Evolutionary conservation across 768 basidiomycete species (phyloP).

Genomic region (Lanmaoa rubissima): DNA sequence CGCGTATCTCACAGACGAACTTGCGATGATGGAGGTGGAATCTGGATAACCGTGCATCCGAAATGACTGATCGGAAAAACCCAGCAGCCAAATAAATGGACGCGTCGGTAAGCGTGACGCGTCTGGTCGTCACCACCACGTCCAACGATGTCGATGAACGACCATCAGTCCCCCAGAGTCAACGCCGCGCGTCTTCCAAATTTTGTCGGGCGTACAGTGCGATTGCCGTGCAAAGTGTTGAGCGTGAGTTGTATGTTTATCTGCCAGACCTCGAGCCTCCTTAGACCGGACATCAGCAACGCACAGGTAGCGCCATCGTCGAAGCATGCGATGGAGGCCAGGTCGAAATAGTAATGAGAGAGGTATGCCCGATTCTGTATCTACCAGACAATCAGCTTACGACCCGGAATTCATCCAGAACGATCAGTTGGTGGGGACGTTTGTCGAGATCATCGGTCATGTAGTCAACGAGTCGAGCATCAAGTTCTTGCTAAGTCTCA

Average conservation of each 20-base stretch:
- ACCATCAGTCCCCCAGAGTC: slow-evolving; percentile 47
- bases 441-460: slow-evolving; percentile 65
- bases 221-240: slow-evolving; percentile 60
- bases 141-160: slow-evolving; percentile 17
- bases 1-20: background rate
- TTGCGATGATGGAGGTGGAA: background rate
- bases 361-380: slow-evolving; percentile 34
- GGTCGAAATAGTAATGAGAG: slow-evolving; percentile 44
- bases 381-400: background rate
- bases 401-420: slow-evolving; percentile 30
- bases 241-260: slow-evolving; percentile 37
- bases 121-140: background rate
- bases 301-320: slow-evolving; percentile 51
- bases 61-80: too few species aligned
- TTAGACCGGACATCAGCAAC: slow-evolving; percentile 24
- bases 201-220: slow-evolving; percentile 53
- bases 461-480: slow-evolving; percentile 55
- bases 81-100: background rate
- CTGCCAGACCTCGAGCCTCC: background rate
- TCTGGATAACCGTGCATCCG: too few species aligned
- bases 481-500: slow-evolving; percentile 50
- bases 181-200: slow-evolving; percentile 57
- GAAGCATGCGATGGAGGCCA: slow-evolving; percentile 67
- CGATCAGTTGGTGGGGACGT: slow-evolving; percentile 48
- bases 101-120: slow-evolving; percentile 15